Conservation (phyloP, 148 eudicot species). For the Cornus suecica region DNA sequence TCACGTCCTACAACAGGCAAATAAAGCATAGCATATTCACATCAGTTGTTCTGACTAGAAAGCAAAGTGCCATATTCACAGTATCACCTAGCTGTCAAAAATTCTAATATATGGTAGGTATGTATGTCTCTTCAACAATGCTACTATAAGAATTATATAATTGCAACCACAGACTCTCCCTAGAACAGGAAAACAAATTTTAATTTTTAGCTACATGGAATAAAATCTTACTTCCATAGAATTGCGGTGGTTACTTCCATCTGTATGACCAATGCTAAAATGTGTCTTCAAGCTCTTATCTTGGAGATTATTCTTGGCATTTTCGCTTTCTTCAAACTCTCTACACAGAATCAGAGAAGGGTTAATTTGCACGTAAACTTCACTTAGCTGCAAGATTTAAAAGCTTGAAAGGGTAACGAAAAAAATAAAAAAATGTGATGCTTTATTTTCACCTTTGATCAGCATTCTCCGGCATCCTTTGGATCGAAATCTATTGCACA, state of each 20-base stretch:
- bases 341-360: conserved; percentile 29
- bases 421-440: neutral
- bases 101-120: neutral
- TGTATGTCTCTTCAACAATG: neutral
- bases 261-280: conserved; percentile 49
- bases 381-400: neutral
- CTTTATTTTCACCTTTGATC: conserved; percentile 58
- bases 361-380: neutral
- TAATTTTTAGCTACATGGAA: conserved; percentile 12
- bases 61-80: neutral
- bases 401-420: neutral
- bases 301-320: conserved; percentile 21
- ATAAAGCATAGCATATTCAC: conserved; percentile 7
- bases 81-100: neutral
- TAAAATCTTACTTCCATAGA: conserved; percentile 57
- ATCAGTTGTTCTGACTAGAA: neutral
- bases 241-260: conserved; percentile 37
- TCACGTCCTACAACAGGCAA: conserved; percentile 36
- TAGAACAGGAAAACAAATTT: neutral
- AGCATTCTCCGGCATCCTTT: conserved; percentile 63
- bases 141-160: neutral
- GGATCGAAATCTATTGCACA: conserved; percentile 69
- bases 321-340: conserved; percentile 53
- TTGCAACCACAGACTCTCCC: neutral
- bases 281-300: conserved; percentile 67